These are phyloP conservation scores for Lichtheimia hyalospora DNA, from an alignment of 371 early-diverging fungal genomes.

Conservation along the genomic window DNA sequence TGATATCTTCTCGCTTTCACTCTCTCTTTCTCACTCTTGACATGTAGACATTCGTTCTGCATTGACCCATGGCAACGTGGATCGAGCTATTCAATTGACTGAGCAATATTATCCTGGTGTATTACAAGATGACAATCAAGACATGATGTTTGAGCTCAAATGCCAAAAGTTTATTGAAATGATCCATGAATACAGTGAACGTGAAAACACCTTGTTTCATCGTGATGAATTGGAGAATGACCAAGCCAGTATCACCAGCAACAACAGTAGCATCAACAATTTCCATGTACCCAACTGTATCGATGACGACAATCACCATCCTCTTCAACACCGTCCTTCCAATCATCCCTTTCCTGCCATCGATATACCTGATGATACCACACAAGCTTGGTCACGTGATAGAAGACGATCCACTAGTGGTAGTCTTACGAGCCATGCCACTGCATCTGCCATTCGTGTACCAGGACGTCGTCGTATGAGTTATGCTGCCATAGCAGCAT, in stretches of 20 bases:
- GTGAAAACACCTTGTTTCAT: neutral
- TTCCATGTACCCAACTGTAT: slow-evolving; percentile 1
- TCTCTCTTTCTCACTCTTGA: neutral
- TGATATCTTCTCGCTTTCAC: neutral
- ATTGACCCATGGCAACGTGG: slow-evolving; percentile 72
- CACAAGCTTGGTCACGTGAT: neutral
- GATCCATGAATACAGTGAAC: slow-evolving; percentile 39
- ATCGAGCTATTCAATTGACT: slow-evolving; percentile 63
- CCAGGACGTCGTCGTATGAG: slow-evolving; percentile 25
- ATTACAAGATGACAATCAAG: slow-evolving; percentile 28
- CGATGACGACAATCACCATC: slow-evolving; percentile 3
- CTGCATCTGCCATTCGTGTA: slow-evolving; percentile 12
- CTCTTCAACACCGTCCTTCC: slow-evolving; percentile 1
- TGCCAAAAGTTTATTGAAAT: slow-evolving; percentile 88
- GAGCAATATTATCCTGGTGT: slow-evolving; percentile 64
- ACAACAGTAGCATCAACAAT: neutral
- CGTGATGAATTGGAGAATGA: slow-evolving; percentile 8
- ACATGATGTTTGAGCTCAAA: slow-evolving; percentile 70
- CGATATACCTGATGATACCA: neutral
- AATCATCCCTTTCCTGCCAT: neutral
- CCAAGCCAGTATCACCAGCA: slow-evolving; percentile 6
- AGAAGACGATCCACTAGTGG: slow-evolving; percentile 10
- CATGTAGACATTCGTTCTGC: slow-evolving; percentile 59
- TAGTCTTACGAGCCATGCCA: slow-evolving; percentile 4
- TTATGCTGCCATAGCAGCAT: slow-evolving; percentile 38